phyloP scores from a whole-genome alignment of 2,329 filamentous ascomycete genomes.

The Ophiostoma perfectum region DNA sequence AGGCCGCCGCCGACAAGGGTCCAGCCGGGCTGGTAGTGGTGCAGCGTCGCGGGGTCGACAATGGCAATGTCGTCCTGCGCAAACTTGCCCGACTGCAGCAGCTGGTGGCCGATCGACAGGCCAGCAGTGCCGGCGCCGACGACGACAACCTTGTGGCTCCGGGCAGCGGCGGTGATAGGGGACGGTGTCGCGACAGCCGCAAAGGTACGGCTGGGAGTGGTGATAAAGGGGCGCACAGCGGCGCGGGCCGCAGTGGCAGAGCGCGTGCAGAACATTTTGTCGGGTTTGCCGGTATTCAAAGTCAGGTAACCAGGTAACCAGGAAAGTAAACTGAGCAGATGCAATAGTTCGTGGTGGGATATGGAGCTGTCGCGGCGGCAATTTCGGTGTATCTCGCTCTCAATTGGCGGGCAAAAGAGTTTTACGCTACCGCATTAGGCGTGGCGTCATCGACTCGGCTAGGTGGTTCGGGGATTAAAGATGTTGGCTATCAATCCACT shows the following conservation, averaged over 20 bases:
- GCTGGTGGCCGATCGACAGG: conserved; percentile 60
- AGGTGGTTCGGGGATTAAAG: conserved; percentile 7
- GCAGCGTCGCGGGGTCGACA: conserved; percentile 57
- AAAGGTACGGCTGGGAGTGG: neutral
- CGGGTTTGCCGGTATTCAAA: neutral
- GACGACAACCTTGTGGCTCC: conserved; percentile 24
- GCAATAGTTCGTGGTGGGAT: neutral
- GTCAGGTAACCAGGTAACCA: neutral
- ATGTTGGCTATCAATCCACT: neutral
- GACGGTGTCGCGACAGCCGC: conserved; percentile 1
- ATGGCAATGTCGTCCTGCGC: conserved; percentile 56
- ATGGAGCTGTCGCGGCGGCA: conserved; percentile 3
- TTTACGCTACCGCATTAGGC: conserved; percentile 5
- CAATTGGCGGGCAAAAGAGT: neutral
- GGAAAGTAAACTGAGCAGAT: neutral
- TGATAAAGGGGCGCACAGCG: conserved; percentile 1
- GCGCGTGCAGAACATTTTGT: conserved; percentile 12
- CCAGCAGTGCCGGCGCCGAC: conserved; percentile 56
- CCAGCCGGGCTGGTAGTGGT: conserved; percentile 67
- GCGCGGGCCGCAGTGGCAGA: conserved; percentile 11
- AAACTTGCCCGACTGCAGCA: conserved; percentile 55
- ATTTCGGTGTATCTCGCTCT: neutral
- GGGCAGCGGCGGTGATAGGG: conserved; percentile 4
- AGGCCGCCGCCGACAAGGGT: conserved; percentile 62
- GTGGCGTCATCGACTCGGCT: neutral